A percentile compares a stretch with the other conserved stretches of the same genome.
Conservation (phyloP, 352 stramenopile species). For the Blastocystis sp. region DNA sequence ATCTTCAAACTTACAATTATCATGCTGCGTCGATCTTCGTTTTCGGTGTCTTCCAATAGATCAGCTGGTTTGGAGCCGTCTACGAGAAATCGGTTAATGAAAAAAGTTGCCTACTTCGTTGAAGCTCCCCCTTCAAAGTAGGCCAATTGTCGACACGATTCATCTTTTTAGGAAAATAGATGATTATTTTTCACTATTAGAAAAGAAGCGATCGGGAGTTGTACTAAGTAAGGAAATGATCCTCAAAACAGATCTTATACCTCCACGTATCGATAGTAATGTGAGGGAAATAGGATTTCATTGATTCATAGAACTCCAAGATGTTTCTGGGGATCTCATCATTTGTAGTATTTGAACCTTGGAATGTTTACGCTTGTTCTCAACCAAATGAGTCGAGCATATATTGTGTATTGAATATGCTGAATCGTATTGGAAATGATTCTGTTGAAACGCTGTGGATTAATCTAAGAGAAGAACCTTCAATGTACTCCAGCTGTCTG, state of each 20-base stretch:
- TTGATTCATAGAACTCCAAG: background rate
- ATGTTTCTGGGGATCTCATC: background rate
- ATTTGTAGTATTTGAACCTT: background rate
- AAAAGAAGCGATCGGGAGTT: background rate
- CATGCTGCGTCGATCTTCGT: conserved; percentile 3
- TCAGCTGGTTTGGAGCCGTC: background rate
- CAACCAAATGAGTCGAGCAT: conserved; percentile 20
- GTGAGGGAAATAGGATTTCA: background rate
- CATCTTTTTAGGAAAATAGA: background rate
- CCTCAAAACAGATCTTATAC: conserved; percentile 36
- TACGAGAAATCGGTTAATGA: background rate
- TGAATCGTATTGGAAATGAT: background rate
- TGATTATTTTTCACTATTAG: background rate
- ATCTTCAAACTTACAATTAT: background rate
- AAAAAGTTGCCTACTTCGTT: background rate
- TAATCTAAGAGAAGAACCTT: conserved; percentile 79
- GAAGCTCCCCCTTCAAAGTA: background rate
- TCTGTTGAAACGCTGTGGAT: conserved; percentile 68
- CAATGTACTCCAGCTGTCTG: conserved; percentile 64
- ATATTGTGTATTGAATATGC: conserved; percentile 28
- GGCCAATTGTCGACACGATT: background rate
- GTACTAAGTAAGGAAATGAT: conserved; percentile 20
- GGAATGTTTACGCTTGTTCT: conserved; percentile 51
- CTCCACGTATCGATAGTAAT: background rate
- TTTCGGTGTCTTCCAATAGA: background rate